A percentile compares a stretch with the other conserved stretches of the same genome.
phyloP scores from a whole-genome alignment of 192 early-diverging fungal genomes.

The Diversispora epigaea region DNA sequence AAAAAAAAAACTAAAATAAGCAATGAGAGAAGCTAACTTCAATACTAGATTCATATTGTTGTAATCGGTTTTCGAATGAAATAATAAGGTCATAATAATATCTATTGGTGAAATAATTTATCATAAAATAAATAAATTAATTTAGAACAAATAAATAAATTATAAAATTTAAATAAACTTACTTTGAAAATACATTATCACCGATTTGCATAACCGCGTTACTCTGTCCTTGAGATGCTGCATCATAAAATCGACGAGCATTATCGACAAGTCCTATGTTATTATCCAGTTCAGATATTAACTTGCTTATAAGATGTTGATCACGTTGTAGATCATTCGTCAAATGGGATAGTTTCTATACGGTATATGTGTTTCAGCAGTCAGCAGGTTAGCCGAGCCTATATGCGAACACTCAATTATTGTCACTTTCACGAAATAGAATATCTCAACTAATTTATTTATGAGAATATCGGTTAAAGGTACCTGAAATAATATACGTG shows the following conservation, averaged over 20 bases:
- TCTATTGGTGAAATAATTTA: not conserved
- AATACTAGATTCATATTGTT: slow-evolving; percentile 16
- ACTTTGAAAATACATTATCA: slow-evolving; percentile 11
- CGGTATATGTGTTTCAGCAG: not conserved
- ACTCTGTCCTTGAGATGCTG: slow-evolving; percentile 3
- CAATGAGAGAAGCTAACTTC: not conserved
- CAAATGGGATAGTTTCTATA: slow-evolving; percentile 2
- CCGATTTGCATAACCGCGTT: not conserved
- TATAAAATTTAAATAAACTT: not conserved
- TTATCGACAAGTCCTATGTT: not conserved
- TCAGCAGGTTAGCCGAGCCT: slow-evolving; percentile 9
- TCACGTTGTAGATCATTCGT: slow-evolving; percentile 3
- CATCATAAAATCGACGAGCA: slow-evolving; percentile 15
- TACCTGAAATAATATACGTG: slow-evolving; percentile 15
- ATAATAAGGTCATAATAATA: slow-evolving; percentile 20
- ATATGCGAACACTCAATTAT: not conserved
- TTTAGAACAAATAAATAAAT: not conserved
- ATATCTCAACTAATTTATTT: not conserved
- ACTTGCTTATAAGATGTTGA: not conserved
- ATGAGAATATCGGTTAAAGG: not conserved
- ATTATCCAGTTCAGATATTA: not conserved
- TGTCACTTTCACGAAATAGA: not conserved
- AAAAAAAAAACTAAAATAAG: not conserved
- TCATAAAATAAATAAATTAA: not conserved
- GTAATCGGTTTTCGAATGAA: slow-evolving; percentile 20